phyloP scores from a whole-genome alignment of 2,329 filamentous ascomycete species.

The Tolypocladium capitatum region DNA sequence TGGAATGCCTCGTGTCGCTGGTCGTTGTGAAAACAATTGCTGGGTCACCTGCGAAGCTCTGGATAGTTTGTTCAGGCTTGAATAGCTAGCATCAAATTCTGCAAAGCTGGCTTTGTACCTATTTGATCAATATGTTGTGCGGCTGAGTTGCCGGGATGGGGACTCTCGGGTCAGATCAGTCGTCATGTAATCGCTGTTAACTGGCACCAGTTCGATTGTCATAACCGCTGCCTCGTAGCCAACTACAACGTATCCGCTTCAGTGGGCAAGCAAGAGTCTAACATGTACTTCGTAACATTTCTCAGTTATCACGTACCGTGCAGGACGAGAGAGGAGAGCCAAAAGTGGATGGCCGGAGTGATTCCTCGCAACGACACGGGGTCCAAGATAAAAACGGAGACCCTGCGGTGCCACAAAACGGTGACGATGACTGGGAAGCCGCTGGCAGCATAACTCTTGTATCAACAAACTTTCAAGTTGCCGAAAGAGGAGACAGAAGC shows the following conservation, averaged over 20 bases:
- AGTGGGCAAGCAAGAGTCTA: too few species aligned
- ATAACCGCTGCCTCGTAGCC: too few species aligned
- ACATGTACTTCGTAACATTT: too few species aligned
- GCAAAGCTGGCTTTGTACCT: neutral
- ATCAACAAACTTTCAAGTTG: neutral
- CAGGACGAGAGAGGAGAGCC: neutral
- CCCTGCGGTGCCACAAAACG: neutral
- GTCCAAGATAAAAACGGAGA: neutral
- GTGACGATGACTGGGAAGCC: neutral
- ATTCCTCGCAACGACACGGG: neutral
- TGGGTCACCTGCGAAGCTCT: too few species aligned
- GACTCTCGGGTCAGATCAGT: too few species aligned
- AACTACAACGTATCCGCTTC: too few species aligned
- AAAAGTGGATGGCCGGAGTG: neutral
- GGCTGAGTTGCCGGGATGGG: neutral
- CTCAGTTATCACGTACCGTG: neutral
- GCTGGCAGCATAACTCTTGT: neutral
- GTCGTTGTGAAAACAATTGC: too few species aligned
- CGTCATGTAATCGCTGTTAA: too few species aligned
- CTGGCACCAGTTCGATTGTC: too few species aligned
- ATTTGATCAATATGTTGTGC: neutral
- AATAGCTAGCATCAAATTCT: neutral
- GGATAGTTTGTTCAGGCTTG: too few species aligned
- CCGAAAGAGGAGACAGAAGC: neutral
- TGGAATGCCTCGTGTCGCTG: too few species aligned